phyloP scores from a whole-genome alignment of 768 basidiomycete genomes.

The Leccinum variicolor region DNA sequence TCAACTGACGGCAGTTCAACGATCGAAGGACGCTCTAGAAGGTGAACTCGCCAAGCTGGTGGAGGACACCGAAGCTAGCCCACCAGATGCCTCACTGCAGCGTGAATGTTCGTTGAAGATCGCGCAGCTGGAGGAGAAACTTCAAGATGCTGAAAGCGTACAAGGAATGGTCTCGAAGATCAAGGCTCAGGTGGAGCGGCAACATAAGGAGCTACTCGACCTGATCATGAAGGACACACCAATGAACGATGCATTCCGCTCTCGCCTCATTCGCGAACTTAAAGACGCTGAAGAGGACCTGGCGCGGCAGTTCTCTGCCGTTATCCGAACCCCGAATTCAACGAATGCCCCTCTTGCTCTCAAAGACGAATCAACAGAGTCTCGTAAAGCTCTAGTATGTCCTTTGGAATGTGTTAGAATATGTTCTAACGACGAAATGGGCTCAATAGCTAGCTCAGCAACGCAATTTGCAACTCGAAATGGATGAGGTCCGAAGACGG shows the following conservation, averaged over 20 bases:
- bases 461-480: constrained; percentile 57
- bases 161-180: constrained; percentile 51
- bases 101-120: constrained; percentile 64
- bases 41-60: constrained; percentile 63
- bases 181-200: constrained; percentile 59
- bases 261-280: constrained; percentile 59
- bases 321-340: constrained; percentile 32
- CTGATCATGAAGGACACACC: constrained; percentile 56
- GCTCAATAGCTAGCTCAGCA: constrained; percentile 58
- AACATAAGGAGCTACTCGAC: constrained; percentile 71
- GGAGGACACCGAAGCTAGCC: constrained; percentile 51
- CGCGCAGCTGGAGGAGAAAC: constrained; percentile 55
- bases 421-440: background rate
- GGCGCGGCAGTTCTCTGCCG: constrained; percentile 20
- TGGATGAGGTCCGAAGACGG: constrained; percentile 63
- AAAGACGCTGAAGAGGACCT: constrained; percentile 51
- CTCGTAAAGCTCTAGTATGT: constrained; percentile 63
- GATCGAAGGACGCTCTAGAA: constrained; percentile 65
- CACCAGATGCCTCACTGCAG: constrained; percentile 56
- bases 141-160: constrained; percentile 54
- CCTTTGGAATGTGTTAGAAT: background rate
- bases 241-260: constrained; percentile 59
- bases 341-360: constrained; percentile 52
- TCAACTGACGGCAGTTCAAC: constrained; percentile 49
- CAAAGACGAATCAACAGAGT: constrained; percentile 40